Evolutionary conservation across 2,329 filamentous ascomycete genomes (phyloP), one percentile per base, ranked within the genome.

Genomic region (Sporothrix protearum): DNA sequence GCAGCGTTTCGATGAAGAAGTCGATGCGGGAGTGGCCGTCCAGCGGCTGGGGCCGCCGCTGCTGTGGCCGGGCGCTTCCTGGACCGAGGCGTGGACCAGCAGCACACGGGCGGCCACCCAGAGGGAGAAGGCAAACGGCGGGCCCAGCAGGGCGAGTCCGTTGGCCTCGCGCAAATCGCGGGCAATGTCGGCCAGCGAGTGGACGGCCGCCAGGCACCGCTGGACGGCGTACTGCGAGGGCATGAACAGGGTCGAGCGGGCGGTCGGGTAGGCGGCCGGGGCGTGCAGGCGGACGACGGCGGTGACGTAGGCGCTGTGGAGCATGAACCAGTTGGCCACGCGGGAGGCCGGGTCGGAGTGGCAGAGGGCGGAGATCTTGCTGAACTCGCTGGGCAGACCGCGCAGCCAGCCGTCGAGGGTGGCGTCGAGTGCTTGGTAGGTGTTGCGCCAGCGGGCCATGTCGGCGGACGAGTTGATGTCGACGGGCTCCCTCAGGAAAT

Each of bases 71-170:
- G 59, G 59, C 3, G 59, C 59, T 42, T 69, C 68, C 70, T 96
- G 93, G 0, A 93, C 96, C 10, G 92, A 95, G n/a, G 93, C 93
- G 79, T 97, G 94, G 3, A 97, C 94, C 14, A 97, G 88, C 3
- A 97, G 84, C 2, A 97, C 85, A 2, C 94, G 90, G 7, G 94
- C 93, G 3, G 92, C 93, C 16, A 97, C 94, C 94, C 94, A 97
- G 0, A 97, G 85, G 0, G 92, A 93, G 78, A 97, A 97, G 2
- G 94, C 94, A 78, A 97, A 97, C 0, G 93, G 94, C 0, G 94
- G 94, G 0, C 94, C 94, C 16, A 97, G 87, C 78, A 94, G 93
- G 70, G 89, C 85, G 19, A 97, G 84, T 78, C 97, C 87, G 68
- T 87, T 86, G 76, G 93, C 91, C 72, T 88, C 88, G 36, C 92